Percentiles rank a stretch among this genome's conserved stretches.
Evolutionary conservation across 495 filamentous ascomycete genomes (phyloP).

Genomic region (Lasiosphaeris hirsuta): DNA sequence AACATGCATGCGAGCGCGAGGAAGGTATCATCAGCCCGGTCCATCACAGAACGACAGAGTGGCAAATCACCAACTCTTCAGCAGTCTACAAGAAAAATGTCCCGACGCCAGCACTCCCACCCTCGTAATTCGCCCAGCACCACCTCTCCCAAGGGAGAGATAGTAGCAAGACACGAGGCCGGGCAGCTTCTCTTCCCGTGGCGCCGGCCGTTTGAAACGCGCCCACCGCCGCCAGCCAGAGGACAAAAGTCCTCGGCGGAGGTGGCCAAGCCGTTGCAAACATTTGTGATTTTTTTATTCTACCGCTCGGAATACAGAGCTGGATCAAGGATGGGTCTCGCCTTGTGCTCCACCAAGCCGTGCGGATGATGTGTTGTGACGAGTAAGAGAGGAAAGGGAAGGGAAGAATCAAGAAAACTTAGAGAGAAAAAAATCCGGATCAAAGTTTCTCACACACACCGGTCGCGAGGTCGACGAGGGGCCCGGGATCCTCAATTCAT

Average conservation of each 20-base stretch:
- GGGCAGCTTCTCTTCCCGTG: slow-evolving; percentile 7
- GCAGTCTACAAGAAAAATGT: slow-evolving; percentile 13
- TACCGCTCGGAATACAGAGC: slow-evolving; percentile 65
- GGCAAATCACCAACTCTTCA: not conserved
- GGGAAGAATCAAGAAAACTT: not conserved
- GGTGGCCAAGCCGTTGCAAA: not conserved
- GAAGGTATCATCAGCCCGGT: too few species aligned
- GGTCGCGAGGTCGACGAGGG: not conserved
- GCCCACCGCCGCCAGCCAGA: not conserved
- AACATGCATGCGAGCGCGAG: too few species aligned
- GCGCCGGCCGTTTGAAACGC: slow-evolving; percentile 7
- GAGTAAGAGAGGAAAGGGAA: slow-evolving; percentile 1
- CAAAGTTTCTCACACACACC: not conserved
- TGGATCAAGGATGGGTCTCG: slow-evolving; percentile 58
- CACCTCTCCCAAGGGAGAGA: slow-evolving; percentile 3
- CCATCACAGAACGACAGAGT: not conserved
- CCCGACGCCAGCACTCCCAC: slow-evolving; percentile 25
- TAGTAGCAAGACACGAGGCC: slow-evolving; percentile 8
- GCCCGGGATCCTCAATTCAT: not conserved
- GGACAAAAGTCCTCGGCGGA: not conserved
- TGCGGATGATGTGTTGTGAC: slow-evolving; percentile 33
- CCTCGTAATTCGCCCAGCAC: not conserved
- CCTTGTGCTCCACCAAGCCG: slow-evolving; percentile 62
- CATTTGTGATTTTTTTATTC: slow-evolving; percentile 31
- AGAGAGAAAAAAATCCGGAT: not conserved